phyloP scores from a whole-genome alignment of 148 eudicot species.

The Chenopodium suecicum region DNA sequence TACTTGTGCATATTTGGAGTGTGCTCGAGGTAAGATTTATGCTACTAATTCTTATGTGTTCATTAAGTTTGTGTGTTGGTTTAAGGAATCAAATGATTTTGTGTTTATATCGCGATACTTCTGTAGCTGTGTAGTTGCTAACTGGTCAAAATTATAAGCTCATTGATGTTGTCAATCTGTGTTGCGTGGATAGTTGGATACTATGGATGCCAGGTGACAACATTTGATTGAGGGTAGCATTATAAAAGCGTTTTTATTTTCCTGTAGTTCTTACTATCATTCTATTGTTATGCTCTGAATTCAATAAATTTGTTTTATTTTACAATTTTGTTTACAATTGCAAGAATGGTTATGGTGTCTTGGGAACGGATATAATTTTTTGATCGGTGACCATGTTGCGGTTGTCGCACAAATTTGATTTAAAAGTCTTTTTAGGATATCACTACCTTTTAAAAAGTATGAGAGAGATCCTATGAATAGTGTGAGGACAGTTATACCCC shows the following conservation, averaged over 20 bases:
- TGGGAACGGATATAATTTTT: too few species aligned
- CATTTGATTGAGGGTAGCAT: neutral
- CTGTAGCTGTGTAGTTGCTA: neutral
- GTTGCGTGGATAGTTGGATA: neutral
- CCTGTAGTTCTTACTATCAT: neutral
- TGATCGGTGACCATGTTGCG: too few species aligned
- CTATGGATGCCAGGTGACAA: neutral
- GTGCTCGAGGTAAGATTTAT: constrained; percentile 68
- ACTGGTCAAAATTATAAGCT: neutral
- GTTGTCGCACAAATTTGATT: too few species aligned
- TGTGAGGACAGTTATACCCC: too few species aligned
- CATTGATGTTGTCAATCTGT: neutral
- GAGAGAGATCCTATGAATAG: too few species aligned
- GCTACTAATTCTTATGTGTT: neutral
- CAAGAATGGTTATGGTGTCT: too few species aligned
- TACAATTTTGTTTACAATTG: too few species aligned
- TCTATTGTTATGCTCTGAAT: too few species aligned
- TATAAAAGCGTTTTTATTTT: neutral
- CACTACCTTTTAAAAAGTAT: too few species aligned
- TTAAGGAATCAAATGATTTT: neutral
- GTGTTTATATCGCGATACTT: neutral
- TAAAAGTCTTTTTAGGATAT: too few species aligned
- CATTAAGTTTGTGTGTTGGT: neutral
- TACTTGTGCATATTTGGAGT: constrained; percentile 83
- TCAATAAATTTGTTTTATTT: too few species aligned